Percentiles rank a stretch among this genome's conserved stretches.
Conservation (phyloP, 75 land plant species). For the Pinus tabuliformis region DNA sequence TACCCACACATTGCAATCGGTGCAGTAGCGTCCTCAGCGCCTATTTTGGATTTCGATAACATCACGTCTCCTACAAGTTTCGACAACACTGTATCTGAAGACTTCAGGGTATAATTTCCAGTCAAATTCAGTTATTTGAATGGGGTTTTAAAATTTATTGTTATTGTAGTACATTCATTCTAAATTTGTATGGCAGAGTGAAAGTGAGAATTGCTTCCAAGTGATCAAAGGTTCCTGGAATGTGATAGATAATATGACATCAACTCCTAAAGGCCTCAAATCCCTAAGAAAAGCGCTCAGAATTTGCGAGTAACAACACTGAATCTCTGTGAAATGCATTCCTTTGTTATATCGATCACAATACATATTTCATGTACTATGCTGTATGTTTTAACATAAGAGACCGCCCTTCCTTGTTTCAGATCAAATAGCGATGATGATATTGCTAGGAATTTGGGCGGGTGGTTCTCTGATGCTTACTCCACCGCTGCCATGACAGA, state of each 20-base stretch:
- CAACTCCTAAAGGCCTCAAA: slow-evolving; percentile 31
- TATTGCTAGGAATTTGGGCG: neutral
- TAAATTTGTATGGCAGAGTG: slow-evolving; percentile 9
- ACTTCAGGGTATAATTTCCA: slow-evolving; percentile 49
- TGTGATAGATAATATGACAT: slow-evolving; percentile 22
- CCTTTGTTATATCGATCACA: no score
- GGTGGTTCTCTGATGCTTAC: slow-evolving; percentile 24
- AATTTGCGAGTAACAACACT: slow-evolving; percentile 45
- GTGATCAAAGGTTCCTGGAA: slow-evolving; percentile 61
- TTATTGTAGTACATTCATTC: neutral
- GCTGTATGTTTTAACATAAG: no score
- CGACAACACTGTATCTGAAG: slow-evolving; percentile 44
- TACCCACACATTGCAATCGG: slow-evolving; percentile 86
- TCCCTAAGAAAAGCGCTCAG: slow-evolving; percentile 41
- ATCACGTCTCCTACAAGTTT: slow-evolving; percentile 45
- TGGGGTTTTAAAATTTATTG: neutral
- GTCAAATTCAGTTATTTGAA: neutral
- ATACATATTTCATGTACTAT: no score
- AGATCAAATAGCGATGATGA: no score
- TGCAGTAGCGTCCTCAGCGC: slow-evolving; percentile 86
- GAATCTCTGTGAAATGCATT: no score
- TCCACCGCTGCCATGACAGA: slow-evolving; percentile 34
- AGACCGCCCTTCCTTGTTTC: no score
- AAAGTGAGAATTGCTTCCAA: slow-evolving; percentile 54
- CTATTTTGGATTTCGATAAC: slow-evolving; percentile 65